Percentiles rank a stretch among this genome's conserved stretches.
Evolutionary conservation across 192 early-diverging fungal genomes (phyloP).

Genomic region (Podila epigama): DNA sequence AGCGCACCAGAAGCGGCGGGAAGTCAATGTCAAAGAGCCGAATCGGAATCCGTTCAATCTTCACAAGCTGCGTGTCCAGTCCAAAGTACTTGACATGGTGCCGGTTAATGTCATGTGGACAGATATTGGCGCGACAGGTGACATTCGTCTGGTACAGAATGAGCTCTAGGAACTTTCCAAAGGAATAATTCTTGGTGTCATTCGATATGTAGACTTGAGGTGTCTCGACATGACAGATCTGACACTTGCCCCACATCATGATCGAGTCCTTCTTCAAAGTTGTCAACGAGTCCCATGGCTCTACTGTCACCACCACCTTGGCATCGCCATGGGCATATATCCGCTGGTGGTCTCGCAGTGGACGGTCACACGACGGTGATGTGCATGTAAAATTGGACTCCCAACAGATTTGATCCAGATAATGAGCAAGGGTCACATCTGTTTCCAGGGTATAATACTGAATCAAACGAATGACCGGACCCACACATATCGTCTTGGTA

Average conservation of each 20-base stretch:
- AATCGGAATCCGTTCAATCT: slow-evolving; percentile 81
- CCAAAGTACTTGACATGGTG: slow-evolving; percentile 90
- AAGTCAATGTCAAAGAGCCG: slow-evolving; percentile 73
- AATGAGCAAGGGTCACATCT: slow-evolving; percentile 90
- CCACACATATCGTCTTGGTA: slow-evolving; percentile 69
- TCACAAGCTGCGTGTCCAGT: slow-evolving; percentile 75
- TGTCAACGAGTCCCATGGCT: slow-evolving; percentile 44
- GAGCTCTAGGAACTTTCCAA: slow-evolving; percentile 96
- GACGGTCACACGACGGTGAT: slow-evolving; percentile 75
- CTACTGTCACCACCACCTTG: slow-evolving; percentile 75
- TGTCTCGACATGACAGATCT: slow-evolving; percentile 72
- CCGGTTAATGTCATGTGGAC: slow-evolving; percentile 82
- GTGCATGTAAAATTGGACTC: slow-evolving; percentile 72
- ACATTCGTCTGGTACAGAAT: slow-evolving; percentile 83
- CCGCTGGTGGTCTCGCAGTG: slow-evolving; percentile 83
- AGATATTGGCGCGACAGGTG: slow-evolving; percentile 71
- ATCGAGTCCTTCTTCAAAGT: slow-evolving; percentile 65
- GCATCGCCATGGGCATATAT: slow-evolving; percentile 88
- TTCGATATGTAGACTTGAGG: slow-evolving; percentile 82
- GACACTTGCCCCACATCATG: slow-evolving; percentile 92
- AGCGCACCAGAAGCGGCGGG: slow-evolving; percentile 72
- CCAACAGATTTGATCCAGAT: slow-evolving; percentile 83
- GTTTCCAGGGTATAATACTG: slow-evolving; percentile 79
- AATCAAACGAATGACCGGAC: slow-evolving; percentile 81
- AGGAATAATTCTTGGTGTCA: slow-evolving; percentile 93